Base-by-base conservation (phyloP, 805 yeast species). In the Debaryomyces castellii region DNA sequence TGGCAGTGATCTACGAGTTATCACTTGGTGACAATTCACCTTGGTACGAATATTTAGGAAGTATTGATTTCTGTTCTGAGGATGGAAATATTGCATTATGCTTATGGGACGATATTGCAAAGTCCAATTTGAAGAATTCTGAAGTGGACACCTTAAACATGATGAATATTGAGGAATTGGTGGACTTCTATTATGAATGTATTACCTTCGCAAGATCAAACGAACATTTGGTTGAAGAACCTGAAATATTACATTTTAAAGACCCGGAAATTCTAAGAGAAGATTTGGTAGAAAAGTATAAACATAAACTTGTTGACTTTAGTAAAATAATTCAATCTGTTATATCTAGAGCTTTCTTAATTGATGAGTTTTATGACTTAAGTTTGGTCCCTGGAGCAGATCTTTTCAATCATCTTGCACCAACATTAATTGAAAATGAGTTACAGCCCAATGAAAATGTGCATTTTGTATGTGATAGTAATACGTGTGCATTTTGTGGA, bases 361-460 rank as follows among this genome's bases (percentile, higher is more conserved):
- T 91, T 23, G 98, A 92, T 62, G 73, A 74, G 41, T 90, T 64
- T 59, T 89, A 85, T 54, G 87, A 82, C 25, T 72, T 84, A 24
- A 89, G 87, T 0, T 67, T 92, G 41, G 96, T 91, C 20, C 97
- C 97, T 0, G 88, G 90, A 12, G 97, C 97, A 0, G 96, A 91
- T 64, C 67, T 92, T 28, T 89, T 90, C 66, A 91, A 91, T 53
- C 97, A 90, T 58, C 60, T 68, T 35, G 62, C 73, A 5, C 74
- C 81, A 63, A 28, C 44, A 5, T 18, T 52, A 5, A 57, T 46
- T 14, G 46, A 47, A 5, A 49, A 44, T 4, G 51, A 48, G 16
- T 40, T 57, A 2, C 45, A 51, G 18, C 55, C 48, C 1, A 57
- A 66, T 5, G 90, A 87, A 49, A 73, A 79, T 53, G 89, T 83